Base-by-base conservation (phyloP, 208 protist species). In the Leishmania braziliensis region DNA sequence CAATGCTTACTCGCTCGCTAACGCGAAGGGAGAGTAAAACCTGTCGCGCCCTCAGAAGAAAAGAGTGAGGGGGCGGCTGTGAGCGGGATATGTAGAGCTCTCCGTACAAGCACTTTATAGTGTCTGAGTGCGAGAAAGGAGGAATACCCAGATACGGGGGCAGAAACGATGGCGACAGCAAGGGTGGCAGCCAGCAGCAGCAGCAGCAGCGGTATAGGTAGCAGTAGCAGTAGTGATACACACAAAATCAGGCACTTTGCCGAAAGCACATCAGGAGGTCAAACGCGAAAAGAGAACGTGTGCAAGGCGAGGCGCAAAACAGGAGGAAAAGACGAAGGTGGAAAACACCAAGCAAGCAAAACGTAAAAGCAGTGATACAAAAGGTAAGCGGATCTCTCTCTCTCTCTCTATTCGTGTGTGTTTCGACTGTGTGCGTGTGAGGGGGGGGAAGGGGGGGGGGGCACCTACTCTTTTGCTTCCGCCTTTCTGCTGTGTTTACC, bases 341-440 rank as follows among this genome's bases (percentile, higher is more conserved):
- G 43, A 39, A 14, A 77, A 79, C 39, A 54, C 23, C 71, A 81
- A 76, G 56, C n/a, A 33, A 63, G 78, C 72, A 84, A 79, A 43
- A 80, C 14, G 74, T 18, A 66, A 23, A 39, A 77, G 53, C 50
- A 77, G 72, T 23, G 16, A 29, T 63, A 26, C 10, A 33, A 63
- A 62, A 63, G 58, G 26, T 63, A n/a, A 33, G 26, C 29, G 2
- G 62, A 39, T 68, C 10, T 10, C 62, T 39, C 9, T 36, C 62
- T 66, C 62, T 5, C 29, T 68, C 29, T 68, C 62, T 68, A 9
- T 36, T 66, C 60, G 54, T 60, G 0, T 60, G 20, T 60, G 43
- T 8, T 60, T 5, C 26, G 54, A 26, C 23, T 65, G 26, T 65
- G 60, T 65, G 60, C 0, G 29, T 12, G 48, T 26, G 54, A n/a